A percentile compares a stretch with the other conserved stretches of the same genome.
phyloP scores from a whole-genome alignment of 2,329 filamentous ascomycete species.

The Fusarium sp. region DNA sequence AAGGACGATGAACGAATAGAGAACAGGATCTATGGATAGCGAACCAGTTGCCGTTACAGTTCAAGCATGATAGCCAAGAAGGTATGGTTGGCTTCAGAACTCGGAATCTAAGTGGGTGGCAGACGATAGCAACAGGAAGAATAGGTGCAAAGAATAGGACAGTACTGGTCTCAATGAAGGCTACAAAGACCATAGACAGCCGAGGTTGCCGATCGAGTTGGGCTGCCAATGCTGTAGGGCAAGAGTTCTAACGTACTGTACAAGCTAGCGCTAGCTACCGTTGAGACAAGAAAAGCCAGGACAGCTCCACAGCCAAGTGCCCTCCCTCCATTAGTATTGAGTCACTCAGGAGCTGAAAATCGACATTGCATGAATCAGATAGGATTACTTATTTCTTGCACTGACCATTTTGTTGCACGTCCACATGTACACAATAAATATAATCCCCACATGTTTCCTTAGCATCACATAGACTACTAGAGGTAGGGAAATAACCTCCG shows the following conservation, averaged over 20 bases:
- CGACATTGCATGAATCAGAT: slow-evolving; percentile 3
- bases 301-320: not conserved
- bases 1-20: not conserved
- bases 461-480: not conserved
- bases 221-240: not conserved
- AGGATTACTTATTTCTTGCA: not conserved
- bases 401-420: not conserved
- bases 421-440: not conserved
- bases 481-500: not conserved
- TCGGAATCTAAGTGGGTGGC: no score
- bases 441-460: not conserved
- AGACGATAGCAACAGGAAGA: no score
- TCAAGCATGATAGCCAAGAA: not conserved
- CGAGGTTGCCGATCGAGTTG: not conserved
- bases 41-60: not conserved
- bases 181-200: no score
- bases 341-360: not conserved
- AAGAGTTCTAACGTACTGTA: not conserved
- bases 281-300: not conserved
- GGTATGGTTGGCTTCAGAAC: not conserved
- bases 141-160: no score
- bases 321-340: not conserved
- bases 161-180: no score
- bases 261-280: not conserved
- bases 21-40: not conserved